These are phyloP conservation scores for Colletotrichum sp. DNA, from an alignment of 2,329 filamentous ascomycete genomes.

Conservation along the genomic window DNA sequence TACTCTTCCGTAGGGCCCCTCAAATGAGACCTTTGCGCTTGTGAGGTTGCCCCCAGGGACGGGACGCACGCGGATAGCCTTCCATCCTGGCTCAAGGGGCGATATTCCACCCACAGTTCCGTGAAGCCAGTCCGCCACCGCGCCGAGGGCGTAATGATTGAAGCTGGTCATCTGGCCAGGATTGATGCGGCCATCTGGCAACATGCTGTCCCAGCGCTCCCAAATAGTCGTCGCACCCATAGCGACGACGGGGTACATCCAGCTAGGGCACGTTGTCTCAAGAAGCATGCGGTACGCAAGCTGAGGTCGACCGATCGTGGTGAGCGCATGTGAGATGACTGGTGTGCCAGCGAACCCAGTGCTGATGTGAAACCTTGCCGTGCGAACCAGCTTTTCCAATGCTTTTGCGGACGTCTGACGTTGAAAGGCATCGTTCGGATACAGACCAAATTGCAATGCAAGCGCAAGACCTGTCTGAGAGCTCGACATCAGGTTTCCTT, in stretches of 20 bases:
- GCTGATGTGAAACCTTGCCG: conserved; percentile 7
- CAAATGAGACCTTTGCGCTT: conserved; percentile 8
- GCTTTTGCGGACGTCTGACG: conserved; percentile 2
- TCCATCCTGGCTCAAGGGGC: conserved; percentile 27
- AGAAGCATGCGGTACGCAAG: conserved; percentile 41
- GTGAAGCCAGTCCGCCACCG: conserved; percentile 42
- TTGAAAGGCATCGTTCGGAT: not conserved
- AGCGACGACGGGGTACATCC: conserved; percentile 38
- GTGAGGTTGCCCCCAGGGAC: conserved; percentile 16
- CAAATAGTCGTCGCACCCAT: conserved; percentile 46
- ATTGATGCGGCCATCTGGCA: conserved; percentile 41
- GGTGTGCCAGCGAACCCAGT: conserved; percentile 11
- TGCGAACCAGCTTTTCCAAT: not conserved
- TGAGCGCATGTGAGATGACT: conserved; percentile 13
- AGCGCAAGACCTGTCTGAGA: conserved; percentile 10
- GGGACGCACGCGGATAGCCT: not conserved
- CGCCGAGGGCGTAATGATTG: conserved; percentile 46
- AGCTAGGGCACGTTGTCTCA: conserved; percentile 37
- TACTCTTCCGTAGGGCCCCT: conserved; percentile 3
- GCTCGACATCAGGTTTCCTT: conserved; percentile 13
- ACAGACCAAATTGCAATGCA: conserved; percentile 12
- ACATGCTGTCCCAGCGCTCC: conserved; percentile 47
- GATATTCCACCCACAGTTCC: conserved; percentile 27
- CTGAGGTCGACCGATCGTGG: conserved; percentile 4
- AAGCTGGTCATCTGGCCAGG: conserved; percentile 45